Evolutionary conservation across 2,329 filamentous ascomycete genomes (phyloP), one percentile per base, ranked within the genome.

Genomic region (Lasiodiplodia sp.): DNA sequence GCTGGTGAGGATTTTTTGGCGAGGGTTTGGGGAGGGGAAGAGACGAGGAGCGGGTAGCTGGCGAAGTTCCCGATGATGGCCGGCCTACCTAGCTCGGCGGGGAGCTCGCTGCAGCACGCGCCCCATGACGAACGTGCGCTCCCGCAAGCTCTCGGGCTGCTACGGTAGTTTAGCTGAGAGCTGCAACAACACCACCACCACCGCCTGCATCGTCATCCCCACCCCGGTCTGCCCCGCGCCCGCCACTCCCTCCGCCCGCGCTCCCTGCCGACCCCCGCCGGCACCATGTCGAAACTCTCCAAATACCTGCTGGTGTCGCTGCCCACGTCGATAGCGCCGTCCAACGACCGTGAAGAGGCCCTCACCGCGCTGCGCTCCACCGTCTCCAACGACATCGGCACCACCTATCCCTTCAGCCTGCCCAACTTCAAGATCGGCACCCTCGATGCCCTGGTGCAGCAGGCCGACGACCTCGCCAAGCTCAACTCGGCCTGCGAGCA

Each of bases 401-500:
- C 87, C 65, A 91, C 93, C 56, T 84, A 89, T 64, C 89, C 90
- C 2, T 97, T 98, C 78, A 84, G 88, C 68, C 91, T 98, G 71
- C 96, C 96, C 23, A 91, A 94, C 72, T 97, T 99, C 87, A 99
- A 98, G 85, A 97, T 99, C 79, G 96, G 96, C 69, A 97, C 96
- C 0, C 87, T 99, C 47, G 96, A 99, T 83, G 93, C 92, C 49
- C 86, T 99, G 69, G 94, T 99, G 55, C 93, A 97, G 82, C 95
- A 99, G 81, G 96, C 96, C 68, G 96, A 99, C 77, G 96, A 98
- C 77, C 85, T 99, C 67, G 87, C 90, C 69, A 98, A 97, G 88
- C 89, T 98, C 64, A 93, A 96, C 73, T 80, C 86, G 44, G 87
- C 88, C 44, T 97, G 94, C 79, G 89, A 94, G 80, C 88, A 86